Conservation (phyloP, 441 rosid species). For the Dalechampia spathulata region DNA sequence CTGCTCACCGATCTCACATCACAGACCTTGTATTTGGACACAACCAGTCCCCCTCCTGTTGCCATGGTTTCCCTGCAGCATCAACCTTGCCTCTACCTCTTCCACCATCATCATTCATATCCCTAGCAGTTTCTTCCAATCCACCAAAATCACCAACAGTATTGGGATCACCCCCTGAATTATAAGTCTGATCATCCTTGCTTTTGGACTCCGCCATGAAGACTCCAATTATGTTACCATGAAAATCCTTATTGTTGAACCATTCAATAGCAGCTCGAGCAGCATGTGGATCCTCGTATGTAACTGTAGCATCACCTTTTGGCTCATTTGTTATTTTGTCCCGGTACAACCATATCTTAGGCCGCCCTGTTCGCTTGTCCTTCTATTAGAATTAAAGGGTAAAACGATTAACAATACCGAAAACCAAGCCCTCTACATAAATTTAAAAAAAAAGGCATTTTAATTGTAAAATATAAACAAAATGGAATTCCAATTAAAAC, state of each 20-base stretch:
- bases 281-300: slow-evolving; percentile 97
- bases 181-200: slow-evolving; percentile 32
- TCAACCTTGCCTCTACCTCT: slow-evolving; percentile 76
- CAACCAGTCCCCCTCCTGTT: slow-evolving; percentile 96
- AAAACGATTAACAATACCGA: neutral
- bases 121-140: slow-evolving; percentile 39
- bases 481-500: too few species aligned
- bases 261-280: slow-evolving; percentile 94
- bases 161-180: slow-evolving; percentile 23
- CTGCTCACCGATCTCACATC: slow-evolving; percentile 98
- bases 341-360: slow-evolving; percentile 87
- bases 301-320: slow-evolving; percentile 94
- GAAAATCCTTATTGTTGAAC: slow-evolving; percentile 94
- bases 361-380: slow-evolving; percentile 88
- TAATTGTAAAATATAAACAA: neutral
- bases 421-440: neutral
- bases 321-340: slow-evolving; percentile 89
- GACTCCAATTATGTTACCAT: slow-evolving; percentile 75
- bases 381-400: slow-evolving; percentile 28
- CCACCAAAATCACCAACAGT: slow-evolving; percentile 35
- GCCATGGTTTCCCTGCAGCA: slow-evolving; percentile 74
- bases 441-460: neutral
- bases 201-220: slow-evolving; percentile 72
- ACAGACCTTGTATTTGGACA: slow-evolving; percentile 99
- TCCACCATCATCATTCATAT: slow-evolving; percentile 51